Conservation (phyloP, 345 rosid species). For the Camelina laxa region DNA sequence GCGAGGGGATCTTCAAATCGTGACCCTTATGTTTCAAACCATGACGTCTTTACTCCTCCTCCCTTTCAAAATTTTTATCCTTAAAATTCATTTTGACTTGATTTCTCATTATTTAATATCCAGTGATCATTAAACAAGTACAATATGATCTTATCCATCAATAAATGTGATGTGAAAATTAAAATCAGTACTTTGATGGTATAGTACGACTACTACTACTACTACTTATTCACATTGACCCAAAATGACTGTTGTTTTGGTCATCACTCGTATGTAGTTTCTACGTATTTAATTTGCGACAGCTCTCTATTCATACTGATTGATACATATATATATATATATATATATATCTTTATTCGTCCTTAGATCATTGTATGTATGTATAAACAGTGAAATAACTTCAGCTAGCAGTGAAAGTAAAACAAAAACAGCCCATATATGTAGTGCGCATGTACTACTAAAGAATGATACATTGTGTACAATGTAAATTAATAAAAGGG, state of each 20-base stretch:
- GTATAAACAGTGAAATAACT: too few relatives aligned
- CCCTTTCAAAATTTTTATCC: conserved; percentile 38
- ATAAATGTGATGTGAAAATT: conserved; percentile 13
- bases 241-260: neutral
- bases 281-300: neutral
- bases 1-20: conserved; percentile 49
- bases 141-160: conserved; percentile 6
- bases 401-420: conserved; percentile 22
- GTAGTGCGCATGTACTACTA: neutral
- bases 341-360: too few relatives aligned
- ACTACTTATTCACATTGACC: neutral
- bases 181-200: neutral
- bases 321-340: too few relatives aligned
- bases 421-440: neutral
- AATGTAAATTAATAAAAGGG: conserved; percentile 28
- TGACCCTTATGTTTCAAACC: conserved; percentile 43
- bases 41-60: conserved; percentile 33
- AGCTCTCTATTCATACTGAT: conserved; percentile 12
- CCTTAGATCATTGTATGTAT: too few relatives aligned
- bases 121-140: conserved; percentile 11
- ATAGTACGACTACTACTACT: neutral
- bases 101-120: conserved; percentile 5
- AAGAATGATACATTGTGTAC: conserved; percentile 24
- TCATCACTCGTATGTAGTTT: conserved; percentile 20
- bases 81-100: conserved; percentile 26